phyloP scores from a whole-genome alignment of 331 rosid genomes.

The Dryas integrifolia region DNA sequence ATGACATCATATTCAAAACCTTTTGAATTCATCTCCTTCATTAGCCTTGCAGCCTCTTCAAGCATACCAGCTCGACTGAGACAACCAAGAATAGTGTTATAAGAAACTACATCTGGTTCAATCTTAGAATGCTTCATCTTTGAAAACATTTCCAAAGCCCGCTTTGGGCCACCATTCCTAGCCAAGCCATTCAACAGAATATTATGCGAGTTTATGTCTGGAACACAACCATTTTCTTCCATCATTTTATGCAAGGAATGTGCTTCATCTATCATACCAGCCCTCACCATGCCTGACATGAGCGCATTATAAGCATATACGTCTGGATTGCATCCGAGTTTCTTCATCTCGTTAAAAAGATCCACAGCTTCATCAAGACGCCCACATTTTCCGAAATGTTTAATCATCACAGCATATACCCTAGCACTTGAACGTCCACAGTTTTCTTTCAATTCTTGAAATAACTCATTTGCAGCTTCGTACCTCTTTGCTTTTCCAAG shows the following conservation, averaged over 20 bases:
- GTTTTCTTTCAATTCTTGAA: constrained; percentile 83
- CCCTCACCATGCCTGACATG: constrained; percentile 90
- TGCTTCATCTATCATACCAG: constrained; percentile 71
- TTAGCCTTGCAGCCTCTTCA: constrained; percentile 84
- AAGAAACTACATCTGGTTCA: constrained; percentile 77
- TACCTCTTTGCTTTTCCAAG: constrained; percentile 89
- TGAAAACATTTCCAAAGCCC: constrained; percentile 65
- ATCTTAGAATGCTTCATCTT: constrained; percentile 59
- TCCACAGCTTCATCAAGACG: constrained; percentile 64
- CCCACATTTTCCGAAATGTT: constrained; percentile 86
- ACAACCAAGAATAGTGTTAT: constrained; percentile 77
- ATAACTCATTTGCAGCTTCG: constrained; percentile 88
- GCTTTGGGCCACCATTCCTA: constrained; percentile 70
- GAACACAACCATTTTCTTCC: constrained; percentile 74
- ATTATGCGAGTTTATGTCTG: constrained; percentile 77
- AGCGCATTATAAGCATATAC: constrained; percentile 92
- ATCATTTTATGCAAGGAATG: constrained; percentile 63
- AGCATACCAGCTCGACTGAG: constrained; percentile 90
- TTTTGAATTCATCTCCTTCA: constrained; percentile 77
- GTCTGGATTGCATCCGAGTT: constrained; percentile 79
- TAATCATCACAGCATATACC: constrained; percentile 95
- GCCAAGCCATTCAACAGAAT: constrained; percentile 76
- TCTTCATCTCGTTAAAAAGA: constrained; percentile 76
- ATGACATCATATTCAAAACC: constrained; percentile 75
- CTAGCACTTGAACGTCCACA: constrained; percentile 86